Evolutionary conservation across 176 grass and related monocot genomes (phyloP).

Genomic region (Oryza coarctata): DNA sequence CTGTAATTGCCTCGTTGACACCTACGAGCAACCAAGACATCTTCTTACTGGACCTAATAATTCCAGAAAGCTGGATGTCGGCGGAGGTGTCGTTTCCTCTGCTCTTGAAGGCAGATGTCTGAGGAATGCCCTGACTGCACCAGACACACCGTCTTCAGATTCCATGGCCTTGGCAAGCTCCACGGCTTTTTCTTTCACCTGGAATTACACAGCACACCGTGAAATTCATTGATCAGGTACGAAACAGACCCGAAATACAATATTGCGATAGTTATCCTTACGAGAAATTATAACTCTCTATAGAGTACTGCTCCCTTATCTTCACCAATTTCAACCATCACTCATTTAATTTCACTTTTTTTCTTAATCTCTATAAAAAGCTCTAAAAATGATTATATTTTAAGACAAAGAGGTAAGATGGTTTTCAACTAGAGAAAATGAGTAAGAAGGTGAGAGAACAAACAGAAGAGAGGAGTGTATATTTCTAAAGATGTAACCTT

Average conservation of each 20-base stretch:
- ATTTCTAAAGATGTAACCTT: no score
- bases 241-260: background rate
- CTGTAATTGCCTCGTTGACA: background rate
- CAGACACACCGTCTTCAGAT: conserved; percentile 69
- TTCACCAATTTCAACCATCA: no score
- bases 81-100: background rate
- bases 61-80: conserved; percentile 2
- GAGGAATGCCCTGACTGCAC: conserved; percentile 84
- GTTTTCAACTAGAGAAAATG: no score
- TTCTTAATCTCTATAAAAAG: no score
- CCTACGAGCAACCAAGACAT: conserved; percentile 62
- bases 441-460: no score
- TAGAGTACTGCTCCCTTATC: no score
- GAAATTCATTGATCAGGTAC: background rate
- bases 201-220: background rate
- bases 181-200: conserved; percentile 80
- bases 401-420: no score
- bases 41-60: conserved; percentile 40
- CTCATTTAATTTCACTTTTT: no score
- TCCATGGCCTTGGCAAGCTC: conserved; percentile 79
- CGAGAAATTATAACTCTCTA: no score
- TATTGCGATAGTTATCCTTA: background rate
- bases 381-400: no score
- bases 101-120: conserved; percentile 62
- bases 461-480: no score